Base-by-base conservation (phyloP, 805 yeast species). In the Pichia phayaonensis region DNA sequence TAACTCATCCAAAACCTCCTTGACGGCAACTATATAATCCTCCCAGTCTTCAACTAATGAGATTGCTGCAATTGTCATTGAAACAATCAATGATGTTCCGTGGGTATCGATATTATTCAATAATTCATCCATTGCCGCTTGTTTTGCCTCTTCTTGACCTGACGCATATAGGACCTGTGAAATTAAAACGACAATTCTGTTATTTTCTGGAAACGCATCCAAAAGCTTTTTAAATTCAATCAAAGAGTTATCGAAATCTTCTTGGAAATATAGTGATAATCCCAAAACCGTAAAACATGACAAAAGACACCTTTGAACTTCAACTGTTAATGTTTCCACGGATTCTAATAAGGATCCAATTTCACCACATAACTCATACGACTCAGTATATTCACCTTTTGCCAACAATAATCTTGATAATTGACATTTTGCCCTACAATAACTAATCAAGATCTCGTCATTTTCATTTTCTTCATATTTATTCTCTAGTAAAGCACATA, bases 101-200 rank as follows among this genome's bases (percentile, higher is more conserved):
- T 76, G 65, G 4, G 68, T 71, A 53, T 77, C 83, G 40, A 90
- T 79, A 58, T 75, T 80, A 23, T 76, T 73, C 57, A 86, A 84
- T 42, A 92, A 67, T 64, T 89, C 96, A 58, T 90, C 96, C 44
- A 86, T 61, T 0, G 97, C 96, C 1, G 90, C 90, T 55, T 81
- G 84, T 52, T 80, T 83, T 1, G 94, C 81, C 6, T 86, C 94
- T n/a, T 77, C 80, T 0, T 81, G 77, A n/a, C 81, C 85, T 50
- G 79, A 78, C 2, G 88, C 87, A 69, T 84, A 85, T 46, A 94
- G 71, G 0, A 90, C 84, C 61, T 90, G 95, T 0, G 94, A 80
- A 21, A 88, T 75, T 27, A 92, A 67, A 8, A 84, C 78, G 16
- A 88, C 81, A n/a, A 89, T 73, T 54, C 83, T 76, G 55, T 77